Base-by-base conservation (phyloP, 352 stramenopile species). In the Phytophthora podocarpi region DNA sequence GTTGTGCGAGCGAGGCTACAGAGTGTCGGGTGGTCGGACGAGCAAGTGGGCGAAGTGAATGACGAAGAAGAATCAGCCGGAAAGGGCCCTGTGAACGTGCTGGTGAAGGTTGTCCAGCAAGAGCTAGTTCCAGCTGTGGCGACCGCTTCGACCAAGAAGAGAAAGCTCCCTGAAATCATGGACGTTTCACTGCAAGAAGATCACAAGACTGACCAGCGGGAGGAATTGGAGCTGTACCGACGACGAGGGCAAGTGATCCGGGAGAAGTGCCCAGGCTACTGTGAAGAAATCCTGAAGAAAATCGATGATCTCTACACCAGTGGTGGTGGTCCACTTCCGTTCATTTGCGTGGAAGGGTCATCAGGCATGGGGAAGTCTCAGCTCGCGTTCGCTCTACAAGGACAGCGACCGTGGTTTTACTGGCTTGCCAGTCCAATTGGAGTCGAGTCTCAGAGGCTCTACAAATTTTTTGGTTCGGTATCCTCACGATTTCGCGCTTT, bases 311-410 rank as follows among this genome's bases (percentile, higher is more conserved):
- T 40, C 18, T 57, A 57, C 27, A 10, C 6, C 3, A 10, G 5
- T 6, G n/a, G 13, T 5, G 10, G 5, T 23, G 1, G 4, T 12
- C 37, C 51, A 35, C 31, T 61, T 11, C 53, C 52, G 15, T 61
- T 61, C 16, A 30, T 61, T 31, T 61, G 41, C n/a, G 52, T 61
- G 15, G 5, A 37, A 31, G 53, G 41, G 0, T 61, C 53, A 23
- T 61, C 41, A 4, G 53, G 53, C 1, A 39, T 61, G 21, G 52
- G 40, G 16, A 61, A 47, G 32, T 31, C 52, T 11, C 52, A 61
- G 21, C n/a, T 61, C 2, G 31, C 30, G 1, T 61, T 62, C 48
- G 42, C 53, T 16, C 30, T 62, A 16, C 41, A 12, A 9, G 42
- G 32, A 4, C 10, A n/a, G 9, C 12, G 53, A 16, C 41, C 42